Conservation (phyloP, 2,329 filamentous ascomycete genomes). For the Fusarium caatingaense region DNA sequence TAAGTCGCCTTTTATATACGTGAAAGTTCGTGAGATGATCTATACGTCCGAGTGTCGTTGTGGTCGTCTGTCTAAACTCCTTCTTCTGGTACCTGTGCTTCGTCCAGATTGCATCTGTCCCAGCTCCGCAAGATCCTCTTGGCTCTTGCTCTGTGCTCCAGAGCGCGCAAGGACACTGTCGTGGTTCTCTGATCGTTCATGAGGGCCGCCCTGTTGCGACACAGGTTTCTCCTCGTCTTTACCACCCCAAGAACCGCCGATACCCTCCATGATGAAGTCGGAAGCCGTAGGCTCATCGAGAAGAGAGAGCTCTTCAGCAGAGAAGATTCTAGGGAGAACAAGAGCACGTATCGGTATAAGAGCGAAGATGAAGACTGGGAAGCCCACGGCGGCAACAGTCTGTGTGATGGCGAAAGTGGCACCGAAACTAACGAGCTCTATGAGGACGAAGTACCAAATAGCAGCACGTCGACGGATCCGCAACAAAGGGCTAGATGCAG, state of each 20-base stretch:
- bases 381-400: constrained; percentile 84
- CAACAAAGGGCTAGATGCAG: constrained; percentile 67
- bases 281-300: constrained; percentile 82
- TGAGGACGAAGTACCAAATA: constrained; percentile 77
- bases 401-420: constrained; percentile 87
- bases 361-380: constrained; percentile 78
- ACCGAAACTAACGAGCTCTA: constrained; percentile 77
- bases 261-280: constrained; percentile 80
- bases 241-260: constrained; percentile 70
- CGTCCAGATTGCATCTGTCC: constrained; percentile 47
- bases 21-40: not conserved
- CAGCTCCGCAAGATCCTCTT: constrained; percentile 52
- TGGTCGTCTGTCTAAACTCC: constrained; percentile 42
- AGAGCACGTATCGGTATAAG: constrained; percentile 75
- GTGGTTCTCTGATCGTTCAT: constrained; percentile 15
- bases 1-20: not conserved
- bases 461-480: constrained; percentile 69
- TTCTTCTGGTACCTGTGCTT: constrained; percentile 48
- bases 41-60: constrained; percentile 24
- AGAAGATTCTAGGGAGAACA: constrained; percentile 72
- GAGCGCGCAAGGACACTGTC: constrained; percentile 47
- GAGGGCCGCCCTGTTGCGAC: constrained; percentile 17
- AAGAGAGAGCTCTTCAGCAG: constrained; percentile 66
- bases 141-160: constrained; percentile 48
- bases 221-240: constrained; percentile 39